Conservation (phyloP, 805 yeast genomes). For the Ogataea nonfermentans region DNA sequence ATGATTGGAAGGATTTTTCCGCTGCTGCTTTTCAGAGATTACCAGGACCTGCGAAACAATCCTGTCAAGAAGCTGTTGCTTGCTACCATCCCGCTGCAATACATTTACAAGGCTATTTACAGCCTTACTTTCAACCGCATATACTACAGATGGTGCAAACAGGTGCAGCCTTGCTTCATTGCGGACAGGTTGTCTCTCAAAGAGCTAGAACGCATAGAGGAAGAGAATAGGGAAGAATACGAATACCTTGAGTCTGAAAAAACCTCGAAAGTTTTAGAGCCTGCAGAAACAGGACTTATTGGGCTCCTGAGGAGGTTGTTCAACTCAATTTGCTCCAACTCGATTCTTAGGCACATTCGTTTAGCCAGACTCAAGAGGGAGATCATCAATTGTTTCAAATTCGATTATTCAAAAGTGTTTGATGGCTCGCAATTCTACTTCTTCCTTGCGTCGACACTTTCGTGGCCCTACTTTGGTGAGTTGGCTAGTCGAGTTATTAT, state of each 20-base stretch:
- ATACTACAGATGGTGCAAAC: slow-evolving; percentile 36
- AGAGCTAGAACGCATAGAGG: slow-evolving; percentile 34
- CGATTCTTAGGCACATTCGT: slow-evolving; percentile 17
- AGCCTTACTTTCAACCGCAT: slow-evolving; percentile 32
- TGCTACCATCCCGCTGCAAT: slow-evolving; percentile 19
- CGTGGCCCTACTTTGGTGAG: slow-evolving; percentile 37
- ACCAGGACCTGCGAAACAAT: slow-evolving; percentile 11
- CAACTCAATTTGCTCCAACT: slow-evolving; percentile 8
- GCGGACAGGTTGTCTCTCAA: slow-evolving; percentile 33
- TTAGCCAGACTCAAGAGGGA: slow-evolving; percentile 29
- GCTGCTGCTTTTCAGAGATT: slow-evolving; percentile 14
- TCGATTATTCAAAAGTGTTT: slow-evolving; percentile 32
- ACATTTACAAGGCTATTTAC: slow-evolving; percentile 22
- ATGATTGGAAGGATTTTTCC: slow-evolving; percentile 16
- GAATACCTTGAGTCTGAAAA: slow-evolving; percentile 16
- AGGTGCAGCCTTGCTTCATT: slow-evolving; percentile 35
- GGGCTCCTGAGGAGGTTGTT: slow-evolving; percentile 6
- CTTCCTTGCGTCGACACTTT: slow-evolving; percentile 27
- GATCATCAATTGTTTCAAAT: slow-evolving; percentile 23
- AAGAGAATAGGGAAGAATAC: slow-evolving; percentile 30
- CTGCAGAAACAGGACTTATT: background rate
- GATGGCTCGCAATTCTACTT: slow-evolving; percentile 18
- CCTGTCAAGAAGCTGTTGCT: slow-evolving; percentile 19
- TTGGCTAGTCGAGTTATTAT: slow-evolving; percentile 24
- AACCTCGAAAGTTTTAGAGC: background rate